These are phyloP conservation scores for Kregervanrija pseudodelftensis DNA, from an alignment of 805 yeast species.

Conservation along the genomic window DNA sequence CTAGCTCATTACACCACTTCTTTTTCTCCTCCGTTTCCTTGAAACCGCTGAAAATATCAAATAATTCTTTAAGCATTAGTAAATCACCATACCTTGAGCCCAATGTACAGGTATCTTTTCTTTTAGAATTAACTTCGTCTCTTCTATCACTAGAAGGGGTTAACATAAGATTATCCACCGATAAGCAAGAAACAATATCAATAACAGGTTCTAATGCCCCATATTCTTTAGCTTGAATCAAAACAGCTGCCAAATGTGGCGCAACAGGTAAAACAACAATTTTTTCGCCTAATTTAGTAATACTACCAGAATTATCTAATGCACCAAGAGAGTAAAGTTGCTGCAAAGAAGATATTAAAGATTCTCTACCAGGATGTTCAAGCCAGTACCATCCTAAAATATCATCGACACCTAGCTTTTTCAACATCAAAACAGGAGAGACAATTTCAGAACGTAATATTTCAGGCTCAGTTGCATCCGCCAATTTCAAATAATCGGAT, in stretches of 20 bases:
- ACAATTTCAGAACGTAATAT: conserved; percentile 81
- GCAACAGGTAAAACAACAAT: conserved; percentile 88
- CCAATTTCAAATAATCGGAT: conserved; percentile 51
- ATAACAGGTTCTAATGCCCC: conserved; percentile 56
- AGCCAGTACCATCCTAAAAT: conserved; percentile 87
- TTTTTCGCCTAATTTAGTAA: conserved; percentile 73
- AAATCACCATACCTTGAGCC: conserved; percentile 81
- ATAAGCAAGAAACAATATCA: conserved; percentile 86
- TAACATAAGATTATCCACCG: conserved; percentile 81
- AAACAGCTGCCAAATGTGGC: conserved; percentile 86
- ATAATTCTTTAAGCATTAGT: conserved; percentile 71
- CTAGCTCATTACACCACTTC: conserved; percentile 78
- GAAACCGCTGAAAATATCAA: conserved; percentile 45
- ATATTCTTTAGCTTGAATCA: conserved; percentile 57
- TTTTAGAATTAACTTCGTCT: conserved; percentile 74
- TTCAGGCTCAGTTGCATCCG: conserved; percentile 86
- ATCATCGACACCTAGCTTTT: conserved; percentile 77
- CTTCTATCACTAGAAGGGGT: conserved; percentile 75
- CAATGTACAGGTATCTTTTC: conserved; percentile 61
- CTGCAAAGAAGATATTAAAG: conserved; percentile 68
- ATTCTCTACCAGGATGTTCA: conserved; percentile 77
- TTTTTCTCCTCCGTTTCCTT: conserved; percentile 48
- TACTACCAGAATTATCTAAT: conserved; percentile 62
- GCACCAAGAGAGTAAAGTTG: conserved; percentile 78
- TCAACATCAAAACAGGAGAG: conserved; percentile 76